Evolutionary conservation across 305 asterid genomes (phyloP), one percentile per base, ranked within the genome.

Genomic region (Euphrasia arctica): DNA sequence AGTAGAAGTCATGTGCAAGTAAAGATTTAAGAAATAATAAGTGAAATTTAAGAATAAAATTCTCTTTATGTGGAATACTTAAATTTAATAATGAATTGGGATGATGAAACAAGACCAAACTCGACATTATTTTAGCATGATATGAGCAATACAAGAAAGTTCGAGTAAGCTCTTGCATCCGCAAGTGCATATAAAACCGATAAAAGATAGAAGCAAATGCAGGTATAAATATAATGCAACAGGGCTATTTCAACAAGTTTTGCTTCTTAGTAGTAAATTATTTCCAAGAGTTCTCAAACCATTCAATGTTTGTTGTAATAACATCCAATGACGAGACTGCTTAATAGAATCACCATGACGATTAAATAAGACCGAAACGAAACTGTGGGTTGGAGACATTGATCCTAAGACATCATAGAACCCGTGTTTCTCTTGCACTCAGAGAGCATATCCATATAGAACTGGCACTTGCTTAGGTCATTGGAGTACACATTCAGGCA

Each of bases 391-490:
- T 2, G 18, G 11, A 2, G 22, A n/a, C 15, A 3, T 8, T 2
- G 5, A 47, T 12, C 52, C 15, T 47, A 67, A 58, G 77, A 82
- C 86, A 83, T 76, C 71, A 66, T 48, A 9, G 95, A 80, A 42
- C 85, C 87, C 0, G 93, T 81, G 87, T 74, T 90, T 62, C 83
- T 86, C 80, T 71, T 77, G 89, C 97, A 90, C 34, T 90, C 95
- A 34, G 86, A 74, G 75, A 90, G 67, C 97, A 86, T 86, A 43
- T 88, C 96, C 95, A 90, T 90, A 39, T 88, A 88, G 84, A 90
- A 86, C 80, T 88, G 97, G 60, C 96, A 90, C 83, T 83, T 86
- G 89, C 79, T 78, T 68, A 90, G 83, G 80, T 88, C 97, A 29
- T 66, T 83, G 57, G 91, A 91, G 34, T 58, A 80, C 76, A 77